Percentiles rank a stretch among this genome's conserved stretches.
Conservation (phyloP, 164 flowering plant genomes). For the Aristolochia contorta region DNA sequence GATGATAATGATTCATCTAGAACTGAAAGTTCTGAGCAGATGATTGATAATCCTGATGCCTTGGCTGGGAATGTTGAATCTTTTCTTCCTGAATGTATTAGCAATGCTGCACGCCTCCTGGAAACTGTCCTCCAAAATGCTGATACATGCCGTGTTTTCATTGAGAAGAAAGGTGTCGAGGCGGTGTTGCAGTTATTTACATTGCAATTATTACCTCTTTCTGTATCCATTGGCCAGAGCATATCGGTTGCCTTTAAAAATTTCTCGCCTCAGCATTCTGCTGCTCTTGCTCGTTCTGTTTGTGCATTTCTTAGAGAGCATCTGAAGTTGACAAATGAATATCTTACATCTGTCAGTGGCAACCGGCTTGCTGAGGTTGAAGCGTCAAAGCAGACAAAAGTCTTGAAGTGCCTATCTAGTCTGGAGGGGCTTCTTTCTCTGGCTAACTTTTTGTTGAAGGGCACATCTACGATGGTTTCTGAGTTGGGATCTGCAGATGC, state of each 20-base stretch:
- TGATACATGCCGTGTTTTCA: constrained; percentile 78
- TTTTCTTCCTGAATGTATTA: constrained; percentile 65
- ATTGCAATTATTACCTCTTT: constrained; percentile 59
- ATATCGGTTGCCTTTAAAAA: constrained; percentile 68
- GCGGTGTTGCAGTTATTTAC: constrained; percentile 69
- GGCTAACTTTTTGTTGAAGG: constrained; percentile 61
- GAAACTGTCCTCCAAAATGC: constrained; percentile 87
- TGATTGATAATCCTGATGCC: constrained; percentile 42
- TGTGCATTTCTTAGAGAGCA: constrained; percentile 70
- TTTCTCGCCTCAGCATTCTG: constrained; percentile 79
- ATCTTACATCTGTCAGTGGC: constrained; percentile 43
- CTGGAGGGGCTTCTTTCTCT: constrained; percentile 71
- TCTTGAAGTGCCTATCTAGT: constrained; percentile 51
- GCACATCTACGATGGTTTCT: constrained; percentile 51
- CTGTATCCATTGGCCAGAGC: constrained; percentile 60
- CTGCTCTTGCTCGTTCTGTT: constrained; percentile 61
- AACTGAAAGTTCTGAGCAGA: constrained; percentile 36
- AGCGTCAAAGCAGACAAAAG: constrained; percentile 31
- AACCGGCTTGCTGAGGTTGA: constrained; percentile 46
- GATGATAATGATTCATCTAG: constrained; percentile 43
- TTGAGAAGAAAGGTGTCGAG: constrained; percentile 89
- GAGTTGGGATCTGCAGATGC: constrained; percentile 74
- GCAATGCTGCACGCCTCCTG: constrained; percentile 77
- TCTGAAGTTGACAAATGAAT: constrained; percentile 44
- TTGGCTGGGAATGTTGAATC: constrained; percentile 35